Conservation (phyloP, 2,329 filamentous ascomycete genomes). For the Lachnellula cervina region DNA sequence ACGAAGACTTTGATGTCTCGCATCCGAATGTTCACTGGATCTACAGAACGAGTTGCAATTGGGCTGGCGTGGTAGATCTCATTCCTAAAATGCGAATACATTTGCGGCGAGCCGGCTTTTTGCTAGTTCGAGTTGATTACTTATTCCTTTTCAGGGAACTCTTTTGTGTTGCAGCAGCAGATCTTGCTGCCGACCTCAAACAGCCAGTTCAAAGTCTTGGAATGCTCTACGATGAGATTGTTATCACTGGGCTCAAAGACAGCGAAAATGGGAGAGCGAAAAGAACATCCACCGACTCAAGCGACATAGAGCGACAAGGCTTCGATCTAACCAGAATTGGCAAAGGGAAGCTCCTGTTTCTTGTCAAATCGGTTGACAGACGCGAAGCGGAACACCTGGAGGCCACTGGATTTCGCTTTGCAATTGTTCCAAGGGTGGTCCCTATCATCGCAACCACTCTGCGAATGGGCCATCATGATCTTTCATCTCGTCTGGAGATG, state of each 20-base stretch:
- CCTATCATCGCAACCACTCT: slow-evolving; percentile 66
- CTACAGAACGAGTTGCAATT: slow-evolving; percentile 74
- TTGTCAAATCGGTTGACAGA: slow-evolving; percentile 59
- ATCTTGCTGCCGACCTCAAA: slow-evolving; percentile 65
- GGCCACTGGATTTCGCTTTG: slow-evolving; percentile 74
- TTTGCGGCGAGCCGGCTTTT: slow-evolving; percentile 46
- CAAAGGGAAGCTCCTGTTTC: slow-evolving; percentile 74
- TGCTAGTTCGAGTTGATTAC: slow-evolving; percentile 48
- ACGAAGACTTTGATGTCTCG: slow-evolving; percentile 69
- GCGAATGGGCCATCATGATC: slow-evolving; percentile 62
- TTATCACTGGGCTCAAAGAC: slow-evolving; percentile 54
- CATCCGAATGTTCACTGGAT: slow-evolving; percentile 86
- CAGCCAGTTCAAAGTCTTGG: slow-evolving; percentile 60
- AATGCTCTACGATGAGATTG: slow-evolving; percentile 69
- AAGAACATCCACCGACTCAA: neutral
- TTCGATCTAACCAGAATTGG: slow-evolving; percentile 40
- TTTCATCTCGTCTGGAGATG: slow-evolving; percentile 55
- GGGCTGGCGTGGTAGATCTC: slow-evolving; percentile 62
- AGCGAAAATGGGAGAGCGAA: slow-evolving; percentile 8
- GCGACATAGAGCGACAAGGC: slow-evolving; percentile 52
- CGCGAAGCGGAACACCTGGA: slow-evolving; percentile 60
- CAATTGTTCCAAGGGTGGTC: slow-evolving; percentile 61
- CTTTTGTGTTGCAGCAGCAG: slow-evolving; percentile 73
- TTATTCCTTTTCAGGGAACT: slow-evolving; percentile 74
- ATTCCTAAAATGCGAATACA: slow-evolving; percentile 70